Evolutionary conservation across 2,329 filamentous ascomycete genomes (phyloP), one percentile per base, ranked within the genome.

Genomic region (Venturia carpophila): DNA sequence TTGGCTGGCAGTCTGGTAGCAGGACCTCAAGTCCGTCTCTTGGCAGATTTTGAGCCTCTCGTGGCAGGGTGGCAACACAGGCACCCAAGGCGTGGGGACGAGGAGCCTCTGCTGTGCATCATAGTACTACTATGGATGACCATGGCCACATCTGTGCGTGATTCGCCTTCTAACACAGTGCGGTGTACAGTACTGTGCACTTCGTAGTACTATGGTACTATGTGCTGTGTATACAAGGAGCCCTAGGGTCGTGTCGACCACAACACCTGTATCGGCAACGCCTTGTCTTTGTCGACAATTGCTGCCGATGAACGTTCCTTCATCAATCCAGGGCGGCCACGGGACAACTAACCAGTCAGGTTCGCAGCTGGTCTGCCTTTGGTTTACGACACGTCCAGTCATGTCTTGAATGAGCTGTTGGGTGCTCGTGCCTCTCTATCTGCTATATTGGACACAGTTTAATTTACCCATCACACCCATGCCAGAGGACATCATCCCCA

Each of bases 371-470:
- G 21, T 55, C 49, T 30, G 24, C 27, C 7, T 47, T n/a, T 34
- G 24, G 3, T 34, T 34, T 34, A 7, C 15, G 15, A 55, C 24
- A 55, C 17, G 49, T 55, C 49, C 15, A 34, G 49, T 30, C 13
- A 19, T 37, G 52, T 58, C 52, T 37, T n/a, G 30, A 15, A 3
- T 58, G 52, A 58, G 30, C 5, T 58, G 52, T n/a, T 27, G 27
- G 27, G 52, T 19, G 49, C 49, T 56, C 30, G 49, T 56, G 27
- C 49, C 30, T 34, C 24, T 30, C 10, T 34, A 56, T 34, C 17
- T 58, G 27, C 52, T 58, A 58, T 58, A 58, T 58, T 58, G 52
- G 52, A 58, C 37, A 58, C 52, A 24, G 17, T 37, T 39, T 37
- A 58, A 58, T 58, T 15, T 58, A 58, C 30, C 30, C 27, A 58